Evolutionary conservation across 345 rosid genomes (phyloP), one percentile per base, ranked within the genome.

Genomic region (Mangifera indica): DNA sequence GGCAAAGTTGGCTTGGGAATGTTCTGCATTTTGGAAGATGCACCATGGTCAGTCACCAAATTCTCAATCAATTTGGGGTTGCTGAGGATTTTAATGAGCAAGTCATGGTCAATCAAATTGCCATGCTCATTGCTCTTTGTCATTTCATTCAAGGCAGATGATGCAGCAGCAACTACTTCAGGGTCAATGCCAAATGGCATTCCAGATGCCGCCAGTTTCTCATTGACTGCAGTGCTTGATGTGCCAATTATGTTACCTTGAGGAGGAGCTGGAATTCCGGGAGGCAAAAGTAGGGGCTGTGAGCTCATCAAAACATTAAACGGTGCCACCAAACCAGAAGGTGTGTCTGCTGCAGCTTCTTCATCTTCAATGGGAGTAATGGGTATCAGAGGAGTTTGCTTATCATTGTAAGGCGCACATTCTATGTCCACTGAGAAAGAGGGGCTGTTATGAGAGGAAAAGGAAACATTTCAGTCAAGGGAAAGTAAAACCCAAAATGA

Each of bases 311-410:
- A 53, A 71, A 62, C 57, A 49, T 51, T 66, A 42, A 58, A 77
- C 13, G 78, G 71, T 51, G 72, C 84, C 60, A 44, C 34, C 17
- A 56, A 49, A 69, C 82, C 83, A 70, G 86, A 79, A 49, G 80
- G 69, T 20, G 77, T 10, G 54, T 91, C 99, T 11, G 64, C 26
- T 10, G 61, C 44, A 22, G 76, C 20, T 67, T 95, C 98, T 81
- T 93, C 99, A 75, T 93, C 99, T 82, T 92, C 99, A 60, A 91
- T 84, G 67, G 93, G 86, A 54, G 85, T 83, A 60, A 94, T 76
- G 60, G 98, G 98, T 81, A 94, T 84, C 54, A 79, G 71, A 54
- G 80, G 74, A 67, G 87, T 82, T 60, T 78, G 86, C 64, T 67
- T 77, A 71, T 87, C 94, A 72, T 74, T 79, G 65, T 70, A 74